Conservation (phyloP, 768 basidiomycete species). For the Boletus rubropictus region DNA sequence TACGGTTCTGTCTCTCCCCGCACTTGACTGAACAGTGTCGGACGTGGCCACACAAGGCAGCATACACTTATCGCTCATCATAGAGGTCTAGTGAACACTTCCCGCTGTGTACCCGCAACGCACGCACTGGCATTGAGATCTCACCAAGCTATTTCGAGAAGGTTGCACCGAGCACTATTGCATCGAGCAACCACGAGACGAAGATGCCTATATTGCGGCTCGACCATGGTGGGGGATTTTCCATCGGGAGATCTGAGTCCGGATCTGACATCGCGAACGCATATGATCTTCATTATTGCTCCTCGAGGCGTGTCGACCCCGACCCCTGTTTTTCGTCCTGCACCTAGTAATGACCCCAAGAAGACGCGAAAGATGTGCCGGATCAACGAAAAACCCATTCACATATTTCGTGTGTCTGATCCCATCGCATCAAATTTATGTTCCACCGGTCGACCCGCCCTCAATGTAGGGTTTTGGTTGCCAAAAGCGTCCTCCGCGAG, state of each 20-base stretch:
- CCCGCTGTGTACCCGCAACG: constrained; percentile 13
- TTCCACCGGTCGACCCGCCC: too few relatives aligned
- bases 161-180: constrained; percentile 30
- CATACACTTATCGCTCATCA: constrained; percentile 21
- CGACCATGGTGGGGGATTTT: too few relatives aligned
- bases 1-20: constrained; percentile 51
- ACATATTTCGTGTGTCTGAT: neutral
- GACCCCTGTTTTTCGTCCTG: too few relatives aligned
- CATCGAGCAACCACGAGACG: too few relatives aligned
- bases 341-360: neutral
- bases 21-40: constrained; percentile 49
- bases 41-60: constrained; percentile 46
- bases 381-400: too few relatives aligned
- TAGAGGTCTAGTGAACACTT: constrained; percentile 2
- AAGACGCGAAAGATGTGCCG: neutral
- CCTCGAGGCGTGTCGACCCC: too few relatives aligned
- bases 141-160: constrained; percentile 31
- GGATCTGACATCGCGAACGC: too few relatives aligned
- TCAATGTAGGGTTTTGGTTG: too few relatives aligned
- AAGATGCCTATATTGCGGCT: too few relatives aligned
- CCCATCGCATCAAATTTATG: too few relatives aligned
- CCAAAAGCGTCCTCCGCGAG: neutral
- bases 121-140: constrained; percentile 8
- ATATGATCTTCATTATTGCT: too few relatives aligned
- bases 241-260: too few relatives aligned